Conservation (phyloP, 441 rosid genomes). For the Geranium incanum region DNA sequence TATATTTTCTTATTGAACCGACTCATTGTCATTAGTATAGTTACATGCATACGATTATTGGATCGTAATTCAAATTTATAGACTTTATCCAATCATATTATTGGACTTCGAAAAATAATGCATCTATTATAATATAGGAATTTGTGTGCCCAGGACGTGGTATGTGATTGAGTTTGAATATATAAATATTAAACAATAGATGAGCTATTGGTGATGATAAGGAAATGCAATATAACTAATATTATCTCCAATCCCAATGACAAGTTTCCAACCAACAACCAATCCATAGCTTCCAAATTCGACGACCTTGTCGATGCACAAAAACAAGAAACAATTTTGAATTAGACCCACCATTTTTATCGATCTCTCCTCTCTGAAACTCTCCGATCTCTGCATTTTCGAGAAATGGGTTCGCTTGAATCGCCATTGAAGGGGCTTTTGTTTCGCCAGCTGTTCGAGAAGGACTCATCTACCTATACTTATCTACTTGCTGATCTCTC, state of each 20-base stretch:
- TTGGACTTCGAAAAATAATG: no score
- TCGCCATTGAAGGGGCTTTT: slow-evolving; percentile 42
- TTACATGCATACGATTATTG: no score
- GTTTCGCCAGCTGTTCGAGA: slow-evolving; percentile 88
- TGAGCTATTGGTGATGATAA: no score
- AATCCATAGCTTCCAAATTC: background rate
- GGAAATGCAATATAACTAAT: background rate
- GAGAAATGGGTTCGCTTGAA: slow-evolving; percentile 6
- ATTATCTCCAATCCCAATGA: background rate
- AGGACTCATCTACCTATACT: slow-evolving; percentile 77
- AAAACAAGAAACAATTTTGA: background rate
- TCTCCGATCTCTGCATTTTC: background rate
- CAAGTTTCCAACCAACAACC: background rate
- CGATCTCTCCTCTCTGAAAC: background rate
- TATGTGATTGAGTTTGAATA: no score
- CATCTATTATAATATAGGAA: no score
- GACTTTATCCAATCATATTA: no score
- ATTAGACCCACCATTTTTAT: background rate
- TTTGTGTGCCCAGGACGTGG: no score
- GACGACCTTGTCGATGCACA: slow-evolving; percentile 1
- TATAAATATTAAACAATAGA: no score
- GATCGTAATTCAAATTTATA: no score
- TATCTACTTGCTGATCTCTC: slow-evolving; percentile 86
- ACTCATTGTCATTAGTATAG: no score
- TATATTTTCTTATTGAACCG: no score